Percentiles rank a stretch among this genome's conserved stretches.
Conservation (phyloP, 345 rosid genomes). For the Draba incana region DNA sequence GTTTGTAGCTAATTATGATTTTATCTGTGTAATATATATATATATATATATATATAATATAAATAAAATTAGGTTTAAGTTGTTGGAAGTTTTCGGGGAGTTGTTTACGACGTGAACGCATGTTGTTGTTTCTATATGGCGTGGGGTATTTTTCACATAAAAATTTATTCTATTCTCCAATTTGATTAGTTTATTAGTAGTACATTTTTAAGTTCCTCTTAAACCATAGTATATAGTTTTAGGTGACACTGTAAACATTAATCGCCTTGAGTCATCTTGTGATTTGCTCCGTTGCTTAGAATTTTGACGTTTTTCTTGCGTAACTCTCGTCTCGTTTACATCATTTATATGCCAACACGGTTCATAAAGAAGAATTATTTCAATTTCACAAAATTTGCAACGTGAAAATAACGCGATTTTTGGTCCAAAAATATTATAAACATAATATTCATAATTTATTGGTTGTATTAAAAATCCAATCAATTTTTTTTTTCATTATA, state of each 20-base stretch:
- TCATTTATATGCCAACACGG: background rate
- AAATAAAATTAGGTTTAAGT: conserved; percentile 27
- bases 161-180: conserved; percentile 12
- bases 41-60: background rate
- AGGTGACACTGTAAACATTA: background rate
- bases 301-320: conserved; percentile 22
- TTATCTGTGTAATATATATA: background rate
- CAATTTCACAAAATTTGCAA: background rate
- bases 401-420: background rate
- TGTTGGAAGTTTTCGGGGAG: conserved; percentile 40
- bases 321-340: conserved; percentile 18
- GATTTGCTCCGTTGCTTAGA: conserved; percentile 8
- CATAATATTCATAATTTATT: background rate
- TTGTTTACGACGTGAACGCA: conserved; percentile 38
- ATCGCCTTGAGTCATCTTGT: conserved; percentile 15
- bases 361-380: background rate
- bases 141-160: conserved; percentile 33
- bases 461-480: background rate
- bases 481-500: background rate
- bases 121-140: conserved; percentile 44
- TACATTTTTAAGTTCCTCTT: no score
- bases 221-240: background rate
- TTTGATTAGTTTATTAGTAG: conserved; percentile 12
- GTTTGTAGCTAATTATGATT: background rate
- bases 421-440: background rate